These are phyloP conservation scores for Scheffersomyces parashehatae DNA, from an alignment of 1,139 yeast genomes.

Conservation along the genomic window DNA sequence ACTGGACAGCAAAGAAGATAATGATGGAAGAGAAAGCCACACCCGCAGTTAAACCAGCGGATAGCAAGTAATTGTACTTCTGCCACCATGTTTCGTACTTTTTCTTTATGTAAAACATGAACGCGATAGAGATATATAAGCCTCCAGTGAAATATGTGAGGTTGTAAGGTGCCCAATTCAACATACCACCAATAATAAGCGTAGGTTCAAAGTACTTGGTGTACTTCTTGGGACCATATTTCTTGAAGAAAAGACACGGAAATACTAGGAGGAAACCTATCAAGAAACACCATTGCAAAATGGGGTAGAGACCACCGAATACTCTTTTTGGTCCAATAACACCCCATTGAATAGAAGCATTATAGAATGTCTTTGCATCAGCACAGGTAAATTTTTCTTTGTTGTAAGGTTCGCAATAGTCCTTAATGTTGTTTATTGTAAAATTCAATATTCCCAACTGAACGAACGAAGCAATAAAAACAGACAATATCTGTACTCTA, in stretches of 20 bases:
- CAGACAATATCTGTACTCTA: conserved; percentile 33
- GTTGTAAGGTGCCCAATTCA: conserved; percentile 18
- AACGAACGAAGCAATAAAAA: conserved; percentile 24
- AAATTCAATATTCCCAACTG: conserved; percentile 31
- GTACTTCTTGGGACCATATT: conserved; percentile 13
- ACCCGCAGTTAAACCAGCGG: conserved; percentile 20
- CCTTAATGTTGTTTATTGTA: conserved; percentile 24
- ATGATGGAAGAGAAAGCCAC: conserved; percentile 19
- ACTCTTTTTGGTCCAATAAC: conserved; percentile 38
- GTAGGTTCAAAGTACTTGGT: conserved; percentile 18
- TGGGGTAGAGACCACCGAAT: conserved; percentile 33
- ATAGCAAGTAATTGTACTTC: conserved; percentile 20
- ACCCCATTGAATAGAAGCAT: conserved; percentile 36
- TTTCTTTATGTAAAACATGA: conserved; percentile 17
- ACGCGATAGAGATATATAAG: conserved; percentile 13
- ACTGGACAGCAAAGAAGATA: conserved; percentile 21
- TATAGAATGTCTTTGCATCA: conserved; percentile 32
- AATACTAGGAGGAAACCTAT: conserved; percentile 29
- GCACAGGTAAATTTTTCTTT: conserved; percentile 34
- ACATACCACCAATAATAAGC: conserved; percentile 17
- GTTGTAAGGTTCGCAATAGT: conserved; percentile 28
- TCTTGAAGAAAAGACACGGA: conserved; percentile 28
- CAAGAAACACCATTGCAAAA: conserved; percentile 35
- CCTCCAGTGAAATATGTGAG: conserved; percentile 17
- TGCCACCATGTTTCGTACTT: conserved; percentile 18